Evolutionary conservation across 2,329 filamentous ascomycete species (phyloP).

Genomic region (Apiospora aurea): DNA sequence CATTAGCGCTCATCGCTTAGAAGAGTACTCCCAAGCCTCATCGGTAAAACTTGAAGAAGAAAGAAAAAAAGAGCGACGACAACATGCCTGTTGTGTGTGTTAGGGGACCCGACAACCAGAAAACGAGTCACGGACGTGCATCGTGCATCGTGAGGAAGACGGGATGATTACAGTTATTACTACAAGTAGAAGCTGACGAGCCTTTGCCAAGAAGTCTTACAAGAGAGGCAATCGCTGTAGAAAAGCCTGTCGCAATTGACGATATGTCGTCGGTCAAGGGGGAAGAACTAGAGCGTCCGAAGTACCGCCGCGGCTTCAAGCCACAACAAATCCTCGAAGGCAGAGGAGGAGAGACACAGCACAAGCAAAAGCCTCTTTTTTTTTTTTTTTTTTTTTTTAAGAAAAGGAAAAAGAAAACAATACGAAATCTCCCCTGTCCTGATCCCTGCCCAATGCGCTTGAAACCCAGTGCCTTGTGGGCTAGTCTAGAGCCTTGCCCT

Average conservation of each 20-base stretch:
- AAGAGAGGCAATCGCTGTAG: not conserved
- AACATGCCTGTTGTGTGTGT: not conserved
- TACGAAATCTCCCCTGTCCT: not conserved
- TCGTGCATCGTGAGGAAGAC: constrained; percentile 3
- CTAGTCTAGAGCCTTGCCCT: constrained; percentile 4
- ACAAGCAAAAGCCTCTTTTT: not conserved
- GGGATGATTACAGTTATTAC: not conserved
- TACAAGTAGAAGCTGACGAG: constrained; percentile 9
- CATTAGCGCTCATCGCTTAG: constrained; percentile 12
- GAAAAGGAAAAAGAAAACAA: not conserved
- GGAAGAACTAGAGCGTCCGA: not conserved
- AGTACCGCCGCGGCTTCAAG: constrained; percentile 17
- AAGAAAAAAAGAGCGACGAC: not conserved
- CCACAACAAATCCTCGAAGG: not conserved
- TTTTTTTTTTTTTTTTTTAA: too few relatives aligned
- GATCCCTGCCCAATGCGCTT: not conserved
- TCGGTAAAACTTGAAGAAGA: not conserved
- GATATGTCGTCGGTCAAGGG: not conserved
- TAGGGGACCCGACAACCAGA: not conserved
- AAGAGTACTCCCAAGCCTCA: constrained; percentile 1
- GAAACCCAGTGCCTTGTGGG: constrained; percentile 1
- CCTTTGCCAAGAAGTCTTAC: not conserved
- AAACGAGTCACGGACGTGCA: constrained; percentile 15
- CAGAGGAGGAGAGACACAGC: not conserved
- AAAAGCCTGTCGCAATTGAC: constrained; percentile 4